phyloP scores from a whole-genome alignment of 1,284 basidiomycete species.

The Phellinidium pouzarii region DNA sequence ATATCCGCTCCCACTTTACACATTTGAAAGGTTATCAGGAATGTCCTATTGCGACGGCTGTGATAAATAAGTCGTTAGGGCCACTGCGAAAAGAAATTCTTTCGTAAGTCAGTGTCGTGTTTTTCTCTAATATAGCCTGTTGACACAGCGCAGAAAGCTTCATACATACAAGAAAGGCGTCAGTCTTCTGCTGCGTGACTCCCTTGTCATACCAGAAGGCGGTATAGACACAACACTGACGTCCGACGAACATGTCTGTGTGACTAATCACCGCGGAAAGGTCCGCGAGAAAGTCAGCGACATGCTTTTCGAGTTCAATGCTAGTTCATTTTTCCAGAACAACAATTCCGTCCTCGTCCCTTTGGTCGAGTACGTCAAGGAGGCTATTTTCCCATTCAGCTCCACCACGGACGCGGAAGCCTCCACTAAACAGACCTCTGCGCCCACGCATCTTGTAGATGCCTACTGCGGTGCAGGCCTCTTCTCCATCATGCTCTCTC shows the following conservation, averaged over 20 bases:
- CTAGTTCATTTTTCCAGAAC: constrained; percentile 95
- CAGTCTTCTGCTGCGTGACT: constrained; percentile 88
- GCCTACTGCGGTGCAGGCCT: constrained; percentile 90
- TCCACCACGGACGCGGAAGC: background rate
- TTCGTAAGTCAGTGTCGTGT: constrained; percentile 50
- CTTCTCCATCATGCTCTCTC: constrained; percentile 85
- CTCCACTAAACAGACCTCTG: constrained; percentile 1
- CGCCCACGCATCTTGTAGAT: constrained; percentile 81
- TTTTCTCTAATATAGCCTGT: background rate
- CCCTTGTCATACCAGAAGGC: constrained; percentile 40
- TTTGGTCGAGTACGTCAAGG: constrained; percentile 76
- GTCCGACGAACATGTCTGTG: constrained; percentile 60
- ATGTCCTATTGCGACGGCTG: constrained; percentile 85
- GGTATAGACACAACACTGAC: constrained; percentile 27
- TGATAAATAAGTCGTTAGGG: constrained; percentile 68
- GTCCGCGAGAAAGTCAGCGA: constrained; percentile 84
- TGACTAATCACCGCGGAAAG: constrained; percentile 76
- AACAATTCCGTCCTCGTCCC: constrained; percentile 90
- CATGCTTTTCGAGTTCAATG: constrained; percentile 82
- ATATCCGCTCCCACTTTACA: background rate
- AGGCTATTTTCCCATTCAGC: constrained; percentile 54
- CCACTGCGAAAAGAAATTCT: constrained; percentile 62
- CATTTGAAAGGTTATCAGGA: constrained; percentile 44
- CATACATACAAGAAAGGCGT: constrained; percentile 83
- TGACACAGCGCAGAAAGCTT: constrained; percentile 54